Conservation (phyloP, 306 rosid species). For the Ceratonia siliqua region DNA sequence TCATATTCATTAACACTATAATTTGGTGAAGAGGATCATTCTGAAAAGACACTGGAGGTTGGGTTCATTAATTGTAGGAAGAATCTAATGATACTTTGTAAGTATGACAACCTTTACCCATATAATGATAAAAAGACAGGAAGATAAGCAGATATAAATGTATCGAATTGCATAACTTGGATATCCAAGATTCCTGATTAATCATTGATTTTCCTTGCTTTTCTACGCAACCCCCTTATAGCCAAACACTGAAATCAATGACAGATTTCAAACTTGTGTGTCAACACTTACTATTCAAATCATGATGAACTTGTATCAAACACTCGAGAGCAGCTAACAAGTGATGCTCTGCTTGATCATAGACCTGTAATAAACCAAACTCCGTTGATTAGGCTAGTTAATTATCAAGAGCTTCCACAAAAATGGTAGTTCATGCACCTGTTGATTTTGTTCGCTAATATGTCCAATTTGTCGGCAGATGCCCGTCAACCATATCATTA, state of each 20-base stretch:
- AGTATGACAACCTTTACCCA: conserved; percentile 5
- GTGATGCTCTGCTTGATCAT: conserved; percentile 1
- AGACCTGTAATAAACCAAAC: background rate
- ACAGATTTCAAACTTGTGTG: conserved; percentile 27
- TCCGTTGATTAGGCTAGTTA: background rate
- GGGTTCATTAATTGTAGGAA: conserved; percentile 32
- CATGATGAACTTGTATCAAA: conserved; percentile 15
- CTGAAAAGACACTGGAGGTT: conserved; percentile 37
- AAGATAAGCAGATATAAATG: conserved; percentile 26
- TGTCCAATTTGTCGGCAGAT: conserved; percentile 56
- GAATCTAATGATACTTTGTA: conserved; percentile 36
- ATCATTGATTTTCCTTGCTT: background rate
- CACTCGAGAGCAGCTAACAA: conserved; percentile 12
- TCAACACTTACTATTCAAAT: conserved; percentile 20
- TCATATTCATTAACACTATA: conserved; percentile 32
- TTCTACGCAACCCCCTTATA: conserved; percentile 15
- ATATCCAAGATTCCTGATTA: conserved; percentile 4
- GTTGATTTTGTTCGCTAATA: conserved; percentile 37
- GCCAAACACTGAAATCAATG: background rate
- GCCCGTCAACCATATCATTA: conserved; percentile 55
- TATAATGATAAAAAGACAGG: conserved; percentile 22
- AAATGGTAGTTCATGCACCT: conserved; percentile 39
- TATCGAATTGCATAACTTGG: conserved; percentile 23
- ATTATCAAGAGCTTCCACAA: conserved; percentile 26
- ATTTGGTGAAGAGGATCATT: conserved; percentile 38